Percentiles rank a stretch among this genome's conserved stretches.
Evolutionary conservation across 495 filamentous ascomycete species (phyloP).

Genomic region (Aspergillus funiculosus): DNA sequence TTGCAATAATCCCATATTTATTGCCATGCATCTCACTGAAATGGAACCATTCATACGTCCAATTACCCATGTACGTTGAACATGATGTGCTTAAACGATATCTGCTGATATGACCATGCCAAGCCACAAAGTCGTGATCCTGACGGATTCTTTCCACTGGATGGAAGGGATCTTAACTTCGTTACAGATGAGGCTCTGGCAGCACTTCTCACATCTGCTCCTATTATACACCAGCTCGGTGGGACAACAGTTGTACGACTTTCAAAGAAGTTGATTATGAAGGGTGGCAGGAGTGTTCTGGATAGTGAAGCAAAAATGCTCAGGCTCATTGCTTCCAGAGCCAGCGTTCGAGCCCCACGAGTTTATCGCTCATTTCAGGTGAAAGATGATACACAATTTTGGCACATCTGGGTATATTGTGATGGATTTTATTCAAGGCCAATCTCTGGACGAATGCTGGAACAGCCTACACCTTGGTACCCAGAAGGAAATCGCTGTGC

Average conservation of each 20-base stretch:
- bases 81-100: too few relatives aligned
- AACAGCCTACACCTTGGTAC: conserved; percentile 6
- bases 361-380: conserved; percentile 21
- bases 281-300: conserved; percentile 18
- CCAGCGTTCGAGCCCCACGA: conserved; percentile 16
- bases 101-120: too few relatives aligned
- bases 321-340: conserved; percentile 12
- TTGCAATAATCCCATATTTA: too few relatives aligned
- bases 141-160: too few relatives aligned
- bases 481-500: conserved; percentile 18
- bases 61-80: too few relatives aligned
- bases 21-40: too few relatives aligned
- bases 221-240: conserved; percentile 11
- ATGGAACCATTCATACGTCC: too few relatives aligned
- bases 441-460: conserved; percentile 26
- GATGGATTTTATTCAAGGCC: conserved; percentile 31
- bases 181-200: conserved; percentile 15
- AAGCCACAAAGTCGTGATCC: too few relatives aligned
- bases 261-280: conserved; percentile 15
- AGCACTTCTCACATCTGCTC: conserved; percentile 16
- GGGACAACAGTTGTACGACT: conserved; percentile 20
- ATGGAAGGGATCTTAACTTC: too few relatives aligned
- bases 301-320: conserved; percentile 18
- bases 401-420: conserved; percentile 27
- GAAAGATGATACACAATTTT: conserved; percentile 21